Conservation (phyloP, 2,329 filamentous ascomycete genomes). For the Pyrenochaeta sp. region DNA sequence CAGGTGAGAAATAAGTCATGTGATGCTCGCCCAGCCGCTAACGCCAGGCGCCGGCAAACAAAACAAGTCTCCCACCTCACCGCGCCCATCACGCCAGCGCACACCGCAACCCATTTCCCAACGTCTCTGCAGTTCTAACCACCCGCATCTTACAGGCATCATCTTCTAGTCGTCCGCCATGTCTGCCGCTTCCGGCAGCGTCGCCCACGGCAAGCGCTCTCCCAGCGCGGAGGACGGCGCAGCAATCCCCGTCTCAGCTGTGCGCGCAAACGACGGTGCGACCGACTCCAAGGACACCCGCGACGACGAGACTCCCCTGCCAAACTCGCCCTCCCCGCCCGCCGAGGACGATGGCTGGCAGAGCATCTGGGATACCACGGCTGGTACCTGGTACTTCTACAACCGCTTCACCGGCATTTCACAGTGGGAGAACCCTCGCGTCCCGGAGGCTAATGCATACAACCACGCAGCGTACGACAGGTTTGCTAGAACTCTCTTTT, state of each 20-base stretch:
- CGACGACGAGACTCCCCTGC: conserved; percentile 46
- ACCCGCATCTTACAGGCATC: conserved; percentile 16
- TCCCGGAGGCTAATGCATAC: conserved; percentile 57
- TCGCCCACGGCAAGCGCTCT: conserved; percentile 17
- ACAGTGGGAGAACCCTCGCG: conserved; percentile 87
- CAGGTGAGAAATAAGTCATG: too few species aligned
- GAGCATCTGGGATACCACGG: conserved; percentile 74
- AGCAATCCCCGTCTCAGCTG: conserved; percentile 17
- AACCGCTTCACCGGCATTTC: conserved; percentile 77
- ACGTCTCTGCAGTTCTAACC: conserved; percentile 25
- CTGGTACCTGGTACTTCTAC: conserved; percentile 80
- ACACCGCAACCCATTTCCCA: conserved; percentile 16
- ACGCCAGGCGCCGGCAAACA: conserved; percentile 4
- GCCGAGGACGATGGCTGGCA: conserved; percentile 76
- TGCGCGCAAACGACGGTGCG: conserved; percentile 9
- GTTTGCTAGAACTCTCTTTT: conserved; percentile 44
- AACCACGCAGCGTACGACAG: conserved; percentile 43
- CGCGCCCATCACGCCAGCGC: conserved; percentile 21
- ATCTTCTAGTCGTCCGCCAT: conserved; percentile 17
- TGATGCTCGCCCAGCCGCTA: too few species aligned
- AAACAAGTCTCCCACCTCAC: conserved; percentile 5
- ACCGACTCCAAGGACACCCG: conserved; percentile 17
- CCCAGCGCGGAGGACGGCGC: conserved; percentile 17
- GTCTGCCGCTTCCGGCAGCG: conserved; percentile 16
- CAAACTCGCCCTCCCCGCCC: conserved; percentile 57